Conservation (phyloP, 306 rosid genomes). For the Prunus dulcis region DNA sequence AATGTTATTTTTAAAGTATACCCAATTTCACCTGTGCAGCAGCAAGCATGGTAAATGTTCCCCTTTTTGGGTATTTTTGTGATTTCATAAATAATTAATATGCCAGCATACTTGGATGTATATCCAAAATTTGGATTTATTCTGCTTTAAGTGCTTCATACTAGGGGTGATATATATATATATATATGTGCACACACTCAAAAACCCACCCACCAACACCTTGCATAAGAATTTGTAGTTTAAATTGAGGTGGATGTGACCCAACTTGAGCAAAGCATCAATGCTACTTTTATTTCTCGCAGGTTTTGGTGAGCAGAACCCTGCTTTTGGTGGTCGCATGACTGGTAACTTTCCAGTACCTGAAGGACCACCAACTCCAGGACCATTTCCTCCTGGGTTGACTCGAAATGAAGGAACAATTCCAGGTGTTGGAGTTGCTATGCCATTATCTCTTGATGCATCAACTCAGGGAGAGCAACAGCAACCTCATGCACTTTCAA, state of each 20-base stretch:
- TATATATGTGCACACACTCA: background rate
- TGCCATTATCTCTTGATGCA: slow-evolving; percentile 80
- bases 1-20: background rate
- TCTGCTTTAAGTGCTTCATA: background rate
- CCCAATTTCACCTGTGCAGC: background rate
- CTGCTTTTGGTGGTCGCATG: slow-evolving; percentile 56
- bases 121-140: background rate
- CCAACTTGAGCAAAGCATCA: background rate
- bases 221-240: background rate
- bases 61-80: background rate
- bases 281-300: slow-evolving; percentile 23
- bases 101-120: background rate
- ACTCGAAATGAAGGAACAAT: slow-evolving; percentile 91
- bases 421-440: slow-evolving; percentile 95
- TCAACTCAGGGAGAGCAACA: slow-evolving; percentile 73
- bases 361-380: slow-evolving; percentile 90
- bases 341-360: slow-evolving; percentile 63
- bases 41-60: background rate
- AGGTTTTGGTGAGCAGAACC: slow-evolving; percentile 90
- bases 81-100: background rate
- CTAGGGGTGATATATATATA: background rate
- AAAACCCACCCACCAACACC: background rate
- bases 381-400: slow-evolving; percentile 82
- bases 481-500: slow-evolving; percentile 71
- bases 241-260: background rate